phyloP scores from a whole-genome alignment of 345 rosid genomes.

The Diplotaxis tenuifolia region DNA sequence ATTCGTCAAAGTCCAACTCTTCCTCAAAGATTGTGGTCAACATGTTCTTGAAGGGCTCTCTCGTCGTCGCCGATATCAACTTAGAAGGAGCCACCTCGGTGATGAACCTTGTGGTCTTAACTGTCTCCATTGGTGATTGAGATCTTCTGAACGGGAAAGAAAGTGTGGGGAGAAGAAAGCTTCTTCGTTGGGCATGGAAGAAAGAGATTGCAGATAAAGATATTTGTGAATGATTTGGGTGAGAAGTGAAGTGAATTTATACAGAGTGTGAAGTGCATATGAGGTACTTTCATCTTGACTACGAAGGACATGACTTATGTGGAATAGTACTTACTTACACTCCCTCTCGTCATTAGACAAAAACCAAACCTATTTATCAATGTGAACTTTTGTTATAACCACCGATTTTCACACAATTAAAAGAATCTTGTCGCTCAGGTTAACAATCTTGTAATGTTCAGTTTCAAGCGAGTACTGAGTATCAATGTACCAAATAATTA shows the following conservation, averaged over 20 bases:
- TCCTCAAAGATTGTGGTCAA: conserved; percentile 51
- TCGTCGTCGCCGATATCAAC: conserved; percentile 43
- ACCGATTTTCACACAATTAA: background rate
- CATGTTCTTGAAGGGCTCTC: conserved; percentile 41
- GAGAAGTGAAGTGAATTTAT: conserved; percentile 19
- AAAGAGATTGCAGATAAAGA: background rate
- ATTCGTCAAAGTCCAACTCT: conserved; percentile 39
- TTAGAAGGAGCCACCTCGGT: conserved; percentile 52
- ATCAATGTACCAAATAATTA: background rate
- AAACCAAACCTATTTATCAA: conserved; percentile 4
- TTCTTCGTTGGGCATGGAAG: conserved; percentile 25
- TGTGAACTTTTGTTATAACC: conserved; percentile 1
- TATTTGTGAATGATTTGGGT: conserved; percentile 10
- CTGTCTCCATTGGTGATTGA: conserved; percentile 29
- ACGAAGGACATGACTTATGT: conserved; percentile 8
- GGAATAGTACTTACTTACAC: conserved; percentile 2
- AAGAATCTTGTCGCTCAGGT: background rate
- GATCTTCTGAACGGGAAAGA: background rate
- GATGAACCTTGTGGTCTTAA: conserved; percentile 35
- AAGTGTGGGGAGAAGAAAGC: conserved; percentile 5
- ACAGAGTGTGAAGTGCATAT: background rate
- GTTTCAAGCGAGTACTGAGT: background rate
- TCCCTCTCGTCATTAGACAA: conserved; percentile 1
- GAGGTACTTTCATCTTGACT: background rate
- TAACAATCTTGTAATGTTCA: background rate